These are phyloP conservation scores for Kokia cookei DNA, from an alignment of 441 rosid genomes.

Conservation along the genomic window DNA sequence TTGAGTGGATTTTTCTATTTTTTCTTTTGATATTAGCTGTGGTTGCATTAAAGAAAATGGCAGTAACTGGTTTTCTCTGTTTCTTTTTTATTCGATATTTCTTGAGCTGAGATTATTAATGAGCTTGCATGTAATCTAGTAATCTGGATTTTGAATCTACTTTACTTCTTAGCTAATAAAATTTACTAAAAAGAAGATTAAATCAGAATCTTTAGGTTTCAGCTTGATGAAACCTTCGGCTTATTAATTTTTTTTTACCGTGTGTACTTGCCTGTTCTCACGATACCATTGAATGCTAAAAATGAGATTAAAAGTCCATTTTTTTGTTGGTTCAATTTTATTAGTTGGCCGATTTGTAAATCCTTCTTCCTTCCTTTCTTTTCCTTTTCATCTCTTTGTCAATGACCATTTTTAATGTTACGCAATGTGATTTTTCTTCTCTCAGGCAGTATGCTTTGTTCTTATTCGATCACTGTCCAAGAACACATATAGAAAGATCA, in stretches of 20 bases:
- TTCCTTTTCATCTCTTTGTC: neutral
- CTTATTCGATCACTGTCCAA: constrained; percentile 58
- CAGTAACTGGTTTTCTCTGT: neutral
- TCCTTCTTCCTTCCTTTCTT: neutral
- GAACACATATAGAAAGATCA: constrained; percentile 58
- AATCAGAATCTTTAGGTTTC: neutral
- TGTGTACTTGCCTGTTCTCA: neutral
- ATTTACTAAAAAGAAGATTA: neutral
- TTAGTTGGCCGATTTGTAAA: neutral
- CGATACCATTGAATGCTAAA: neutral
- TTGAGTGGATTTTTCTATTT: neutral
- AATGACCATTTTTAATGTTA: neutral
- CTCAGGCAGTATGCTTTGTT: constrained; percentile 64
- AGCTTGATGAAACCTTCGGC: neutral
- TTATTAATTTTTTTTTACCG: neutral
- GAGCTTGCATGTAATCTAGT: neutral
- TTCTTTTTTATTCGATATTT: neutral
- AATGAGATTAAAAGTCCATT: neutral
- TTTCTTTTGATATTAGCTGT: neutral
- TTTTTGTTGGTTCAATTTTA: neutral
- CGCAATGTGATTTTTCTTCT: constrained; percentile 4
- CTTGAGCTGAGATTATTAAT: neutral
- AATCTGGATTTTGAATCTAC: neutral
- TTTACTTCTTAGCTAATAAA: constrained; percentile 3
- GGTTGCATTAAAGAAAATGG: neutral